Evolutionary conservation across 164 flowering plant genomes (phyloP), one percentile per base, ranked within the genome.

Genomic region (Hamamelis virginiana): DNA sequence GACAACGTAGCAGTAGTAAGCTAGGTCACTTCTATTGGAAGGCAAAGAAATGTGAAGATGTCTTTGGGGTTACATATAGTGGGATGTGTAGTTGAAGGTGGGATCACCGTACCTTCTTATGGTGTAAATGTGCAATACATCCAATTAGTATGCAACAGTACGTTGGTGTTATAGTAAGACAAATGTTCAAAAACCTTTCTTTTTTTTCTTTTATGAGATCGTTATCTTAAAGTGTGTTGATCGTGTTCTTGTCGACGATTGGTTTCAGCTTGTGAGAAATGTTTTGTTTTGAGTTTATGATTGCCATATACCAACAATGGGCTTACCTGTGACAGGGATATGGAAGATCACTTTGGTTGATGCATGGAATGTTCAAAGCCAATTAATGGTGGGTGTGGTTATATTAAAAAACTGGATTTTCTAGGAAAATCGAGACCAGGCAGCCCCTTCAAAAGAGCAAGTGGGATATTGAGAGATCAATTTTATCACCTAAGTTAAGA

Each of bases 331-430:
- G 28, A 67, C 79, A 87, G 92, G 89, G 92, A 38, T 76, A 86
- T 76, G 92, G 92, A 60, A 80, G 87, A 69, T 86, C 88, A 41
- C 85, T 87, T 5, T 86, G 92, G 92, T 33, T 86, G 78, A 87
- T 87, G 92, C 89, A 88, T 15, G 92, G 90, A 27, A 86, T 88
- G 92, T 88, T 86, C 73, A 86, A 46, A 68, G 84, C 88, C 45
- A 87, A n/a, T n/a, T n/a, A n/a, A 87, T 73, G 88, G 88, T 59
- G 87, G 87, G 18, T 86, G 92, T 70, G 92, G 92, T 21, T 88
- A 84, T 69, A 80, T 88, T 27, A 86, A 86, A 63, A 88, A 88
- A 63, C 92, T 90, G 9, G 80, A 84, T 43, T 80, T 88, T 64
- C 74, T 88, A 1, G n/a, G n/a, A n/a, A n/a, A n/a, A n/a, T n/a